A percentile compares a stretch with the other conserved stretches of the same genome.
These are phyloP conservation scores for Cadophora sp. DNA, from an alignment of 2,329 filamentous ascomycete genomes.

Conservation along the genomic window DNA sequence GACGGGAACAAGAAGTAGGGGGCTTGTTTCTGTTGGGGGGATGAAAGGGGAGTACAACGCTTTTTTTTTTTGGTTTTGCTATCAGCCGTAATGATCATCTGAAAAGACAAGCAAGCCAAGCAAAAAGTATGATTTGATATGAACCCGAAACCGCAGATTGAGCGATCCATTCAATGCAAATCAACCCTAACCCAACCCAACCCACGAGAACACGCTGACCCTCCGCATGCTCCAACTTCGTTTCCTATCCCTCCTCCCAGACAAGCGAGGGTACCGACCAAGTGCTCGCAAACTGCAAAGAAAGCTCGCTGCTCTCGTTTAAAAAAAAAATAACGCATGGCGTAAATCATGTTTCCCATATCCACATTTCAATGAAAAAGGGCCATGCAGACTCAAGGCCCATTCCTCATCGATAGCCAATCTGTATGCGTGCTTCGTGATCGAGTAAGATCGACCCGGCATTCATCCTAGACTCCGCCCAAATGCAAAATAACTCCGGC, in stretches of 20 bases:
- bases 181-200: not conserved
- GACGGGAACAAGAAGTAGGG: not conserved
- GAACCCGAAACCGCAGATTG: slow-evolving; percentile 8
- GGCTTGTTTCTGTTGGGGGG: too few species aligned
- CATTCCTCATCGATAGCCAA: slow-evolving; percentile 19
- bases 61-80: slow-evolving; percentile 7
- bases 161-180: slow-evolving; percentile 1
- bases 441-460: slow-evolving; percentile 4
- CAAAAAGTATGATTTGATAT: not conserved
- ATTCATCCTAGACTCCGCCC: slow-evolving; percentile 22
- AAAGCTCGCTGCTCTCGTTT: slow-evolving; percentile 16
- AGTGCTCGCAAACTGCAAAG: slow-evolving; percentile 3
- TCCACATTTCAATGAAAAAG: slow-evolving; percentile 17
- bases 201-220: not conserved
- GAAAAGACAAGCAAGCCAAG: slow-evolving; percentile 10
- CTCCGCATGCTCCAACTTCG: slow-evolving; percentile 6
- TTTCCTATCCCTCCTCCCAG: not conserved
- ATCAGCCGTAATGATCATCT: slow-evolving; percentile 12
- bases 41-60: too few species aligned
- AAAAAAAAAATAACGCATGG: not conserved
- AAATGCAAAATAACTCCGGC: slow-evolving; percentile 42
- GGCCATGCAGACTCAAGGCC: slow-evolving; percentile 12
- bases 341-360: slow-evolving; percentile 17
- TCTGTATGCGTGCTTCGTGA: slow-evolving; percentile 14
- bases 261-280: not conserved